These are phyloP conservation scores for Capillidium heterosporum DNA, from an alignment of 371 early-diverging fungal species.

Conservation along the genomic window DNA sequence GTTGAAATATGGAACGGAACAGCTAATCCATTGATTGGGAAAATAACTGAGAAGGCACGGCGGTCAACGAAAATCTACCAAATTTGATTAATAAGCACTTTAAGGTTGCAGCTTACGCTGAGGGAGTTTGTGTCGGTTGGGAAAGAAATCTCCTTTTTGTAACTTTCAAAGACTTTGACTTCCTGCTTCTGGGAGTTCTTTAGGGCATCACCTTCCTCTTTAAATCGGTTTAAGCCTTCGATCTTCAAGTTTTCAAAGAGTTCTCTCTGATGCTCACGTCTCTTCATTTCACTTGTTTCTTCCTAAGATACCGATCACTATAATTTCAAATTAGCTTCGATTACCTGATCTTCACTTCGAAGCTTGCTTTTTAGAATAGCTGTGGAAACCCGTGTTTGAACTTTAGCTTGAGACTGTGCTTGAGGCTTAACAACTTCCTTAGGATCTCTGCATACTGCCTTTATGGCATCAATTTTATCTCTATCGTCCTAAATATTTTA, in stretches of 20 bases:
- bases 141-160: conserved; percentile 68
- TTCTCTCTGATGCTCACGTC: conserved; percentile 75
- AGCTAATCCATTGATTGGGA: conserved; percentile 93
- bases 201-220: conserved; percentile 37
- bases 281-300: conserved; percentile 52
- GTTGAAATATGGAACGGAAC: conserved; percentile 98
- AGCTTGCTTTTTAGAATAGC: conserved; percentile 76
- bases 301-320: conserved; percentile 19
- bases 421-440: too few species aligned
- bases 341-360: conserved; percentile 51
- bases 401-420: conserved; percentile 7
- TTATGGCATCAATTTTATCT: conserved; percentile 10
- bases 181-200: conserved; percentile 43
- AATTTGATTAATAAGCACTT: neutral
- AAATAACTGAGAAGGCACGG: conserved; percentile 67
- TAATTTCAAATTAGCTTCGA: neutral
- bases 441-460: too few species aligned
- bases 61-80: conserved; percentile 78
- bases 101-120: conserved; percentile 18
- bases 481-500: conserved; percentile 30
- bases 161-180: conserved; percentile 83
- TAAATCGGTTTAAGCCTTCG: conserved; percentile 63
- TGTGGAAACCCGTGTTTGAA: conserved; percentile 24
- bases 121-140: conserved; percentile 56
- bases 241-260: conserved; percentile 49